Conservation (phyloP, 2,329 filamentous ascomycete species). For the Calycina herbarum region DNA sequence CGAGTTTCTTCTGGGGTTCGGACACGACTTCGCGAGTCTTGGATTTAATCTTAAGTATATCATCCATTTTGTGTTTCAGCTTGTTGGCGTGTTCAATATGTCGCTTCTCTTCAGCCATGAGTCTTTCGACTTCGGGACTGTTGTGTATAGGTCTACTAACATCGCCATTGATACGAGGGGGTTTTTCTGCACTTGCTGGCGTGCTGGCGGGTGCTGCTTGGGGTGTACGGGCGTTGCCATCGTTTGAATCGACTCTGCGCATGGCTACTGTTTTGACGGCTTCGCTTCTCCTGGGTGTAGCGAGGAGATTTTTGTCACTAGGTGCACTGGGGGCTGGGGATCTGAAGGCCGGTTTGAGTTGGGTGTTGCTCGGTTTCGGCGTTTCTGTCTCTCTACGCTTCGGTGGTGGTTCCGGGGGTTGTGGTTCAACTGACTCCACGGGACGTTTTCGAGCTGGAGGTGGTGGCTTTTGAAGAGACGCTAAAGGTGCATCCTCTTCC, state of each 20-base stretch:
- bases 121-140: conserved; percentile 19
- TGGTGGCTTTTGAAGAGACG: conserved; percentile 36
- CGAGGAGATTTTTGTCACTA: conserved; percentile 34
- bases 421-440: conserved; percentile 26
- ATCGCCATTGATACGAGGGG: conserved; percentile 31
- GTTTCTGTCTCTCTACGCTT: conserved; percentile 40
- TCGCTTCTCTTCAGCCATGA: conserved; percentile 20
- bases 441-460: conserved; percentile 31
- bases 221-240: conserved; percentile 43
- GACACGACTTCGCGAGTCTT: conserved; percentile 18
- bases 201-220: conserved; percentile 36
- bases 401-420: conserved; percentile 31
- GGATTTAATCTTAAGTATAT: conserved; percentile 30
- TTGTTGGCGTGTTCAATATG: conserved; percentile 24
- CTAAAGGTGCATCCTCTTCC: conserved; percentile 41
- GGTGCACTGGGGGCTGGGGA: conserved; percentile 35
- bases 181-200: conserved; percentile 36
- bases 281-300: conserved; percentile 45
- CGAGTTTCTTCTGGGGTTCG: conserved; percentile 30
- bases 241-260: conserved; percentile 42
- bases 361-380: conserved; percentile 38
- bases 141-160: neutral
- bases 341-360: conserved; percentile 38
- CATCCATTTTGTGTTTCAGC: conserved; percentile 38
- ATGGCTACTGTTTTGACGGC: conserved; percentile 38